These are phyloP conservation scores for Amanita jacksonii DNA, from an alignment of 768 basidiomycete species.

Conservation along the genomic window DNA sequence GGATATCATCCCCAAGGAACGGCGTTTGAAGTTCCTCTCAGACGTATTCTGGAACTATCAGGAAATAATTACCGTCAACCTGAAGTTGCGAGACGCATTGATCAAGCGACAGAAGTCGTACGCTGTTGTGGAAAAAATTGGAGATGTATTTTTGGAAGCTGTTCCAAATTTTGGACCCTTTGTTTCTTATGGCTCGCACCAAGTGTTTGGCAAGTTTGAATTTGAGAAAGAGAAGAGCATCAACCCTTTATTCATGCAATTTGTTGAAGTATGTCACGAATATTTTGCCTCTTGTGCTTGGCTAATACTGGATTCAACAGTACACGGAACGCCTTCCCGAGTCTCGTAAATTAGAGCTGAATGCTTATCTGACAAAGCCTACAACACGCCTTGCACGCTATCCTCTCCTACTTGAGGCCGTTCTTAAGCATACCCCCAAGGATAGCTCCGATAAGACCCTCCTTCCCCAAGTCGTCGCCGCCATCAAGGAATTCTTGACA, in stretches of 20 bases:
- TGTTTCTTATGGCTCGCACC: constrained; percentile 92
- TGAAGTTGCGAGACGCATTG: constrained; percentile 82
- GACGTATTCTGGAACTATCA: constrained; percentile 98
- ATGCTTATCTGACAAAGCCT: constrained; percentile 96
- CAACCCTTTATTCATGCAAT: constrained; percentile 87
- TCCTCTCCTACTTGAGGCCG: constrained; percentile 85
- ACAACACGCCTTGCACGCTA: constrained; percentile 97
- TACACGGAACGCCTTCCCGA: constrained; percentile 87
- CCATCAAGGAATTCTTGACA: constrained; percentile 73
- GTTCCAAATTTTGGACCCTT: constrained; percentile 89
- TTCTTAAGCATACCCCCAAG: constrained; percentile 85
- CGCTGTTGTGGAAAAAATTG: constrained; percentile 86
- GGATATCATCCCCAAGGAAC: constrained; percentile 65
- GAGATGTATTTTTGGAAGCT: constrained; percentile 81
- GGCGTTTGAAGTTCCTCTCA: constrained; percentile 77
- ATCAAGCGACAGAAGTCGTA: constrained; percentile 94
- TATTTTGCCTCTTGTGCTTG: not conserved
- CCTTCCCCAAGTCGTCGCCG: constrained; percentile 66
- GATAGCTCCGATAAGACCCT: constrained; percentile 78
- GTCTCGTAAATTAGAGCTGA: constrained; percentile 92
- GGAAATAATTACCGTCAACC: constrained; percentile 90
- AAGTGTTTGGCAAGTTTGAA: constrained; percentile 96
- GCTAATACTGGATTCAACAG: constrained; percentile 27
- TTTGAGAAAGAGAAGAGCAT: constrained; percentile 97
- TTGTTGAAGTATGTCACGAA: constrained; percentile 73